phyloP scores from a whole-genome alignment of 2,329 filamentous ascomycete species.

The Curvularia spicifera region DNA sequence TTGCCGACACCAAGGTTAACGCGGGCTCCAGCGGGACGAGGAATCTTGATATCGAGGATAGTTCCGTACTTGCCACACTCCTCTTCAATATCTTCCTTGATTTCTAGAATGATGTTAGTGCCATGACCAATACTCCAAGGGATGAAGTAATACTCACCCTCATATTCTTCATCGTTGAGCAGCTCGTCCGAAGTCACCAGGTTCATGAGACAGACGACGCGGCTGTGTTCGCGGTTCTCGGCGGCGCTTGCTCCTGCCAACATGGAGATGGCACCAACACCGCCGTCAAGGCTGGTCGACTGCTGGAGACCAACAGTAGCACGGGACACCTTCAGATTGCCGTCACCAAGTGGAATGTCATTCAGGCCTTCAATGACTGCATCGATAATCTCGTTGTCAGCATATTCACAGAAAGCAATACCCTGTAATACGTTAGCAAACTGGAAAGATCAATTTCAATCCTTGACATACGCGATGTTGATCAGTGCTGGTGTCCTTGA shows the following conservation, averaged over 20 bases:
- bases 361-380: constrained; percentile 91
- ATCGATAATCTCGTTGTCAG: constrained; percentile 76
- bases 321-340: constrained; percentile 81
- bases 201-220: constrained; percentile 91
- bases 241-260: constrained; percentile 86
- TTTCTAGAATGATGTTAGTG: constrained; percentile 68
- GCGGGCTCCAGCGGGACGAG: constrained; percentile 81
- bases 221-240: constrained; percentile 74
- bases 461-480: constrained; percentile 75
- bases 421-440: constrained; percentile 63
- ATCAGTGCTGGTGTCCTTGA: constrained; percentile 83
- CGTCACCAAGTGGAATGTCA: constrained; percentile 90
- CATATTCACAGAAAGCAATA: constrained; percentile 95
- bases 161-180: constrained; percentile 91
- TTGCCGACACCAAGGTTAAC: constrained; percentile 92
- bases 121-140: background rate
- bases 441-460: background rate
- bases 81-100: constrained; percentile 89
- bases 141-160: constrained; percentile 63
- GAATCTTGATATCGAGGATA: constrained; percentile 89
- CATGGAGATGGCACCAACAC: constrained; percentile 97
- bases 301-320: constrained; percentile 96
- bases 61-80: constrained; percentile 92
- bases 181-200: constrained; percentile 98
- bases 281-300: constrained; percentile 88